Base-by-base conservation (phyloP, 1,139 yeast genomes). In the Schwanniomyces etchellsii region DNA sequence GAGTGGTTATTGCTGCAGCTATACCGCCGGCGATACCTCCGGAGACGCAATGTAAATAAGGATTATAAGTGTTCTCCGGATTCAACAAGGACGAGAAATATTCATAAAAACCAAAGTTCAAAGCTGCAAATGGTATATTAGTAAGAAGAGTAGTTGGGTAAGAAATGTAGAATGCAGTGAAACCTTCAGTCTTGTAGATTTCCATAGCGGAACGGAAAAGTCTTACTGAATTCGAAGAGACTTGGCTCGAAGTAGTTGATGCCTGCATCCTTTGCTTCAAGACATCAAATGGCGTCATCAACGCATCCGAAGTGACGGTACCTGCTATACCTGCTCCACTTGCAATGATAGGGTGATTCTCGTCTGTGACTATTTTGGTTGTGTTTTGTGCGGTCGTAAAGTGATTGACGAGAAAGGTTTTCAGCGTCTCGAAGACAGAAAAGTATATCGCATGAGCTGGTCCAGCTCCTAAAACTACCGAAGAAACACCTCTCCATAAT, bases 391-490 rank as follows among this genome's bases (percentile, higher is more conserved):
- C 42, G 27, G 48, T 47, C 16, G 70, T 62, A 31, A 64, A 48
- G 20, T 50, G 52, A 43, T 64, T 63, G 50, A 74, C 58, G 69
- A 68, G 34, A 52, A 59, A 51, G 17, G 83, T 77, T 55, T 89
- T 89, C 36, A 91, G 73, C 28, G 80, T 72, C 59, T 91, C 99
- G 58, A 89, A 93, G 5, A 94, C 95, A n/a, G 91, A 82, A 57
- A 89, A 91, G 60, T 93, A 93, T 11, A 93, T 84, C 1, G 98
- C 98, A 60, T 91, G 99, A 6, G 98, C 97, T 2, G 99, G 99
- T 4, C 98, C 99, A n/a, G 99, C 97, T 26, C 99, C 99, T 40
- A 91, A 54, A 7, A 89, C 78, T 40, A 93, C 95, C 2, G 96
- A 84, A 11, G 91, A 80, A 20, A 91, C 88, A 36, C 99, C 99